phyloP scores from a whole-genome alignment of 495 filamentous ascomycete species.

The Trichoderma erinaceum region DNA sequence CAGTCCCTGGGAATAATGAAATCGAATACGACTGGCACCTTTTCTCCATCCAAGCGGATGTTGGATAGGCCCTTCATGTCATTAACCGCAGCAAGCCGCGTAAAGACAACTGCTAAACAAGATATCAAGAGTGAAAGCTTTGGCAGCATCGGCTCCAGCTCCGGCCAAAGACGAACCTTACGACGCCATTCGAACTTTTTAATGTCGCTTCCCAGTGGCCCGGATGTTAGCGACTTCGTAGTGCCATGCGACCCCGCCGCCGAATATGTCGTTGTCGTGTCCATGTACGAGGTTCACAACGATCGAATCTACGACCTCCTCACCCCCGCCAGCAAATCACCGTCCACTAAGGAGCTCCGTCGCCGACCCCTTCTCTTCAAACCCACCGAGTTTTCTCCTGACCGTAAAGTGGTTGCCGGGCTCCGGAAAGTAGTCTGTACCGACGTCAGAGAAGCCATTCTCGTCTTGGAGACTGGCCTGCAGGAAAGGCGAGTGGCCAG shows the following conservation, averaged over 20 bases:
- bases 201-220: constrained; percentile 65
- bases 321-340: constrained; percentile 45
- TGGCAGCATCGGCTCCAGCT: constrained; percentile 36
- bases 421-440: constrained; percentile 83
- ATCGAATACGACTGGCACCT: neutral
- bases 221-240: constrained; percentile 64
- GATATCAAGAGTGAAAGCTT: constrained; percentile 36
- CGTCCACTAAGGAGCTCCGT: constrained; percentile 58
- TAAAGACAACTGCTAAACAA: constrained; percentile 36
- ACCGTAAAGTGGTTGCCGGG: constrained; percentile 86
- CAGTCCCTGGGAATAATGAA: neutral
- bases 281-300: constrained; percentile 99
- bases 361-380: constrained; percentile 81
- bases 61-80: constrained; percentile 36
- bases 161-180: constrained; percentile 52
- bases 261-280: constrained; percentile 84
- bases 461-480: constrained; percentile 85
- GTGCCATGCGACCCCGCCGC: constrained; percentile 62
- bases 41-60: constrained; percentile 15
- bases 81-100: constrained; percentile 33
- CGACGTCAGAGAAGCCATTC: constrained; percentile 78
- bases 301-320: constrained; percentile 95
- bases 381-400: constrained; percentile 71
- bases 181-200: constrained; percentile 61
- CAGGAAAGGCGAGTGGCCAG: constrained; percentile 82